phyloP scores from a whole-genome alignment of 192 early-diverging fungal genomes.

The Entomortierella beljakovae region DNA sequence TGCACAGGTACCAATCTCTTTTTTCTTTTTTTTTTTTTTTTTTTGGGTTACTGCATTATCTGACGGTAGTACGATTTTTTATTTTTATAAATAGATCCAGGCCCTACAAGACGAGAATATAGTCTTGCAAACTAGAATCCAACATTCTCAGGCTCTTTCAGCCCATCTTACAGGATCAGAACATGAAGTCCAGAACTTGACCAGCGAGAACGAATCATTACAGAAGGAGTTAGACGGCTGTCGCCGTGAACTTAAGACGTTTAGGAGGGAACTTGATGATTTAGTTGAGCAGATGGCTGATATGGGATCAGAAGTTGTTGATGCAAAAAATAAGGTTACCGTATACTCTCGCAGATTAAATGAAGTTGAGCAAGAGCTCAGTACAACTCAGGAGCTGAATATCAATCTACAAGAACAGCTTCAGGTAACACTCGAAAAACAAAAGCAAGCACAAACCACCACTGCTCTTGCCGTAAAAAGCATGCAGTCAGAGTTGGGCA shows the following conservation, averaged over 20 bases:
- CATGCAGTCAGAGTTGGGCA: constrained; percentile 66
- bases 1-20: constrained; percentile 39
- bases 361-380: constrained; percentile 68
- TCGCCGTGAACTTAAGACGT: constrained; percentile 62
- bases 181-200: constrained; percentile 51
- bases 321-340: constrained; percentile 63
- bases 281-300: constrained; percentile 67
- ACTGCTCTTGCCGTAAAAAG: constrained; percentile 67
- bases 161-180: constrained; percentile 52
- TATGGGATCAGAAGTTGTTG: constrained; percentile 68
- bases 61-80: background rate
- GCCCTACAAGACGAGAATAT: constrained; percentile 57
- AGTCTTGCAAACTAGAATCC: constrained; percentile 48
- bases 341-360: constrained; percentile 63
- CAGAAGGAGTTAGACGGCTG: constrained; percentile 64
- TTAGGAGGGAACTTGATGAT: constrained; percentile 66
- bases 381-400: constrained; percentile 68
- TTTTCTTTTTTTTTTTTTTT: constrained; percentile 14
- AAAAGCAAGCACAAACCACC: constrained; percentile 64
- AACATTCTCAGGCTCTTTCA: constrained; percentile 44
- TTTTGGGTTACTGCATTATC: background rate
- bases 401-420: constrained; percentile 65
- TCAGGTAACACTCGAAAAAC: constrained; percentile 58
- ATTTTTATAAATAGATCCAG: constrained; percentile 39
- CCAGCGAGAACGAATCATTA: constrained; percentile 60